phyloP scores from a whole-genome alignment of 805 yeast species.

The Candida nemodendra region DNA sequence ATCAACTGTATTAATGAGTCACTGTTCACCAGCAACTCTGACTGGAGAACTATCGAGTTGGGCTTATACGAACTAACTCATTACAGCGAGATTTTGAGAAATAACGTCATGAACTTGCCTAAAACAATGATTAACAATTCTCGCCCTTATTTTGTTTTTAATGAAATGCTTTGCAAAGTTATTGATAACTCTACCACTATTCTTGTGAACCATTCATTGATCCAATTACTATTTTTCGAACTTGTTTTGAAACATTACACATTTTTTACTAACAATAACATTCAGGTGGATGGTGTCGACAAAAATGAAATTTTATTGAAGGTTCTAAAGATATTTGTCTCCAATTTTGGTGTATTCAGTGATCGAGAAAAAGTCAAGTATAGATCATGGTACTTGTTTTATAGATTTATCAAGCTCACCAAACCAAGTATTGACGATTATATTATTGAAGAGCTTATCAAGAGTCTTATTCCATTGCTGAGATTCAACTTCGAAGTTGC shows the following conservation, averaged over 20 bases:
- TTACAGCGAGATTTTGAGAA: constrained; percentile 76
- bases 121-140: constrained; percentile 64
- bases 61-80: constrained; percentile 81
- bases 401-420: constrained; percentile 75
- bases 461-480: constrained; percentile 61
- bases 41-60: constrained; percentile 84
- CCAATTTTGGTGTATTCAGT: constrained; percentile 80
- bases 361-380: constrained; percentile 68
- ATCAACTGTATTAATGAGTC: constrained; percentile 49
- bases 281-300: constrained; percentile 38
- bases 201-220: constrained; percentile 70
- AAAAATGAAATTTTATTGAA: constrained; percentile 55
- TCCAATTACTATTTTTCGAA: constrained; percentile 82
- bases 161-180: constrained; percentile 55
- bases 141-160: constrained; percentile 61
- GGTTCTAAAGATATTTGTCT: constrained; percentile 73
- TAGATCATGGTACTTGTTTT: constrained; percentile 88
- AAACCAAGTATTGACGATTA: constrained; percentile 58
- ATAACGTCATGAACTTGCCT: constrained; percentile 69
- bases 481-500: constrained; percentile 55
- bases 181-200: constrained; percentile 35
- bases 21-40: constrained; percentile 29
- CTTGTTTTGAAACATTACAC: constrained; percentile 75
- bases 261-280: constrained; percentile 47
- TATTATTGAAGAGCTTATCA: constrained; percentile 55